Base-by-base conservation (phyloP, 108 stramenopile genomes). In the Fragilariopsis cylindrus region DNA sequence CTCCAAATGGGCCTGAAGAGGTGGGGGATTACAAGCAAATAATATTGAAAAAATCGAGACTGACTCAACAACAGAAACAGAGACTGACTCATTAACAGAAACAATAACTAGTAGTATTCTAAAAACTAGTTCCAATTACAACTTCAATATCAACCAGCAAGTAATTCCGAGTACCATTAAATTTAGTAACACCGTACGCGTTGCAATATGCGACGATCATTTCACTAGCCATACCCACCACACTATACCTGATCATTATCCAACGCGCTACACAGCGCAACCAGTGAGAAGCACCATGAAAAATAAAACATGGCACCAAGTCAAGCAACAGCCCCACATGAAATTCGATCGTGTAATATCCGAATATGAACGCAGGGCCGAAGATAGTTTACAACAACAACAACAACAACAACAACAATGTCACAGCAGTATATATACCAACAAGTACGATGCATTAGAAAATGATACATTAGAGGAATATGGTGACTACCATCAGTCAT, bases 151-250 rank as follows among this genome's bases (percentile, higher is more conserved):
- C 15, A 53, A 15, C 15, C 52, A 53, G 52, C 52, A 53, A 12
- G 81, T 46, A 66, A 77, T 65, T 57, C 40, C 43, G 81, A 64
- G 43, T 82, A 1, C 21, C 1, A 21, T 21, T 21, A 21, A 21
- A 21, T 21, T 21, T 21, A 21, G 21, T 21, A 21, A 65, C 44
- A 15, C 21, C 11, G 74, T 65, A 1, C 16, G 4, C 4, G 68
- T 83, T 40, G 48, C 50, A 43, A 19, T 40, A 4, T 21, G 39
- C 3, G 4, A 16, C 9, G 53, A 18, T 13, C 69, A 39, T 18
- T 21, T 15, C 7, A 19, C 19, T 8, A 74, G 43, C n/a, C 19
- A 4, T 8, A 49, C 72, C 9, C 55, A 81, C 9, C 57, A 74
- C 7, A 50, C 72, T 2, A 82, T 73, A 7, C 47, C 67, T 1